Conservation (phyloP, 345 rosid species). For the Acer negundo region DNA sequence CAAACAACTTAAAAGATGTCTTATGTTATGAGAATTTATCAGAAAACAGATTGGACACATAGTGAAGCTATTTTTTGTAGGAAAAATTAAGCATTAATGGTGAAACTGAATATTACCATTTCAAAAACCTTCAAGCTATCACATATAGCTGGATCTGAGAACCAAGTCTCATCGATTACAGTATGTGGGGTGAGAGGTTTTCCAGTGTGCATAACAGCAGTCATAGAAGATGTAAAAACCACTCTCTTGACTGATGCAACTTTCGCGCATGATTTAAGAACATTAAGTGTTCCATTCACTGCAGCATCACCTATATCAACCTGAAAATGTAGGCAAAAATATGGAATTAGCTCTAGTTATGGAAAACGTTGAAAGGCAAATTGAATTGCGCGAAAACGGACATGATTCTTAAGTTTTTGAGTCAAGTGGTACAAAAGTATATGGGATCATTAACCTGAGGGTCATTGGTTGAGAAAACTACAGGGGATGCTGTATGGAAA, state of each 20-base stretch:
- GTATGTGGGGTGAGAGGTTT: conserved; percentile 30
- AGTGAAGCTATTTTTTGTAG: neutral
- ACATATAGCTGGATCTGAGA: conserved; percentile 41
- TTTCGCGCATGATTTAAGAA: conserved; percentile 46
- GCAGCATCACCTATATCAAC: conserved; percentile 48
- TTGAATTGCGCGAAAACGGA: too few relatives aligned
- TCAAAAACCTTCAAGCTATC: conserved; percentile 21
- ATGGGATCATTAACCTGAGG: conserved; percentile 23
- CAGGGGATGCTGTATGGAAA: conserved; percentile 44
- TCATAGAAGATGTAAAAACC: conserved; percentile 46
- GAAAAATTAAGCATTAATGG: too few relatives aligned
- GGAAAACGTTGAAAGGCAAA: neutral
- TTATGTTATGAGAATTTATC: too few relatives aligned
- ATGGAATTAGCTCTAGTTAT: neutral
- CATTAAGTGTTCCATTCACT: conserved; percentile 50
- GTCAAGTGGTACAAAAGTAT: neutral
- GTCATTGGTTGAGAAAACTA: conserved; percentile 16
- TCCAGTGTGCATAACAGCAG: conserved; percentile 34
- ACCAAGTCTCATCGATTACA: conserved; percentile 51
- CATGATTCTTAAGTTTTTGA: too few relatives aligned
- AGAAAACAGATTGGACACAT: neutral
- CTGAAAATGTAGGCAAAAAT: conserved; percentile 13
- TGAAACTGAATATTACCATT: neutral
- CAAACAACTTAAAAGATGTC: neutral
- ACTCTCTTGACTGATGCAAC: conserved; percentile 45